Conservation (phyloP, 768 basidiomycete genomes). For the Phylloporus sp. region DNA sequence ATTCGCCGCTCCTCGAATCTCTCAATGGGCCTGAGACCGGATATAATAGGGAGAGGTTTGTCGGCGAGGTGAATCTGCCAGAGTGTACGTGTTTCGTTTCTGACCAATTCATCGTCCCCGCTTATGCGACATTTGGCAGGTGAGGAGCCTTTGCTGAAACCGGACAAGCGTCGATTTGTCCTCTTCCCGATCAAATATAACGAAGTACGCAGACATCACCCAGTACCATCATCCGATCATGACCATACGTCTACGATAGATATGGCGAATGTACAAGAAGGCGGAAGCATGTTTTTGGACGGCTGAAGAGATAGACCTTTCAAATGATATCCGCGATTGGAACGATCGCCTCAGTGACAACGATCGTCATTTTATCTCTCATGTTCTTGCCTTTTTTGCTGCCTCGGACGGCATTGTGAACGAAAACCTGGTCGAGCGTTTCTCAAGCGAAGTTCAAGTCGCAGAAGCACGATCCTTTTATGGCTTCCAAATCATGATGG, state of each 20-base stretch:
- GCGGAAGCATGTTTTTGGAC: slow-evolving; percentile 94
- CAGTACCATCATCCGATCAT: background rate
- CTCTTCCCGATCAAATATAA: slow-evolving; percentile 90
- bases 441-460: slow-evolving; percentile 83
- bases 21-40: background rate
- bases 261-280: slow-evolving; percentile 94
- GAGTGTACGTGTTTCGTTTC: slow-evolving; percentile 10
- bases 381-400: slow-evolving; percentile 92
- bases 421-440: slow-evolving; percentile 90
- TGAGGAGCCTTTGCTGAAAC: slow-evolving; percentile 77
- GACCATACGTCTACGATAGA: slow-evolving; percentile 45
- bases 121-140: slow-evolving; percentile 1
- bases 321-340: slow-evolving; percentile 83
- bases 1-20: background rate
- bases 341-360: slow-evolving; percentile 66
- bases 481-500: slow-evolving; percentile 98
- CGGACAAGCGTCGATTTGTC: slow-evolving; percentile 75
- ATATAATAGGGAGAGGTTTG: slow-evolving; percentile 3
- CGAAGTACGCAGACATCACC: slow-evolving; percentile 54
- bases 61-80: slow-evolving; percentile 17
- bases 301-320: slow-evolving; percentile 86
- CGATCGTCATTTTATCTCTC: slow-evolving; percentile 85
- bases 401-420: slow-evolving; percentile 94
- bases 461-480: slow-evolving; percentile 95
- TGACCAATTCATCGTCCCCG: background rate